These are phyloP conservation scores for Colletotrichum cordylinicola DNA, from an alignment of 2,329 filamentous ascomycete species.

Conservation along the genomic window DNA sequence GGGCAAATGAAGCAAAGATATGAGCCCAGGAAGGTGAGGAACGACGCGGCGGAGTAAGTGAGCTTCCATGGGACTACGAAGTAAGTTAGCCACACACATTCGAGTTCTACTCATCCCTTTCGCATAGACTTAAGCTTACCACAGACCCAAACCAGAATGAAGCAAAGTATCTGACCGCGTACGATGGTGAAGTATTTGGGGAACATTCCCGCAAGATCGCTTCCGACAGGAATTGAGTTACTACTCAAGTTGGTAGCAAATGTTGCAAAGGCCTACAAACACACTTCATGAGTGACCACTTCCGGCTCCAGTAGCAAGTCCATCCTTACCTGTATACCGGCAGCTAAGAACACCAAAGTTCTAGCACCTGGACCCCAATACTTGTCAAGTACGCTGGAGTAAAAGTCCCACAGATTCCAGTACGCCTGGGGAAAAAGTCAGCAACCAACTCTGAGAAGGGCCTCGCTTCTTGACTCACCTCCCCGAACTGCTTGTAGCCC, in stretches of 20 bases:
- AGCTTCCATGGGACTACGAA: neutral
- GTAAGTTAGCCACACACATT: neutral
- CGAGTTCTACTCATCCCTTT: no score
- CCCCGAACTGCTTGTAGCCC: neutral
- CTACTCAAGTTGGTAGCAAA: neutral
- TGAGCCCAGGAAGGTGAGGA: neutral
- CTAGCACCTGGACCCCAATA: neutral
- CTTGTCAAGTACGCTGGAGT: neutral
- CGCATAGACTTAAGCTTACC: neutral
- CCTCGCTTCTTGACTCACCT: neutral
- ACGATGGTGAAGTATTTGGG: neutral
- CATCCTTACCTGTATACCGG: neutral
- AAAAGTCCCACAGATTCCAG: constrained; percentile 16
- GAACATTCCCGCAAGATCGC: neutral
- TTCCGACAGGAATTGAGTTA: neutral
- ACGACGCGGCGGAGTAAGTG: neutral
- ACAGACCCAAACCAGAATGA: neutral
- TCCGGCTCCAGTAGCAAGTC: neutral
- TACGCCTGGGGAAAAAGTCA: neutral
- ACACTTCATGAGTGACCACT: accelerated
- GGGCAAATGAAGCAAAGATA: neutral
- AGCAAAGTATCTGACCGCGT: neutral
- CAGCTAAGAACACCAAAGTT: neutral
- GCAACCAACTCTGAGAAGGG: no score
- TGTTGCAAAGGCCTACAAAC: neutral